A percentile compares a stretch with the other conserved stretches of the same genome.
Conservation (phyloP, 176 grass and related monocot species). For the Sorghum bicolor region DNA sequence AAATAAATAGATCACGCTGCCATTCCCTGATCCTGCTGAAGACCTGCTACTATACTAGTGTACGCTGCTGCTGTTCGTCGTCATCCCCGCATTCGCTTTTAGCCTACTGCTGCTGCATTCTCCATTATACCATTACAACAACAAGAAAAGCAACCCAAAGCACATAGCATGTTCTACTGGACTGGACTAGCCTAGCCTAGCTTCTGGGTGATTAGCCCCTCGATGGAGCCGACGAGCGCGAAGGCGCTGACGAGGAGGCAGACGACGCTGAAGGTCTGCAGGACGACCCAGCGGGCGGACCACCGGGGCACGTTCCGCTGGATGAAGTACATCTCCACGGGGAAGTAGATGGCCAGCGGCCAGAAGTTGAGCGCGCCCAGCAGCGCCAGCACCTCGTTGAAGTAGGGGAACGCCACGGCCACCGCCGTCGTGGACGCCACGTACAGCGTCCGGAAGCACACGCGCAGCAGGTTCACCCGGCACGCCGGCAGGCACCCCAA, state of each 20-base stretch:
- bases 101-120: background rate
- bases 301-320: constrained; percentile 56
- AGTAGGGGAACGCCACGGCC: constrained; percentile 67
- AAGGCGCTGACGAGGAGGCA: constrained; percentile 62
- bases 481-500: constrained; percentile 39
- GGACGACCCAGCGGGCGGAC: constrained; percentile 48
- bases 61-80: background rate
- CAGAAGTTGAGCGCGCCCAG: constrained; percentile 72
- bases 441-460: constrained; percentile 65
- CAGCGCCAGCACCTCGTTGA: constrained; percentile 75
- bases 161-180: background rate
- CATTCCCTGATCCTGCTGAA: background rate
- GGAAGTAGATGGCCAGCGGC: constrained; percentile 84
- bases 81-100: background rate
- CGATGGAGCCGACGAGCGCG: constrained; percentile 68
- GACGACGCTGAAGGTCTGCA: constrained; percentile 56
- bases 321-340: constrained; percentile 83
- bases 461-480: constrained; percentile 52
- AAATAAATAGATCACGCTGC: background rate
- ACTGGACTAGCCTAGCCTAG: constrained; percentile 32
- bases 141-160: background rate
- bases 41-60: background rate
- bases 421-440: constrained; percentile 58
- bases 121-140: background rate
- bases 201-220: constrained; percentile 61